These are phyloP conservation scores for Priceomyces carsonii DNA, from an alignment of 805 yeast genomes.

Conservation along the genomic window DNA sequence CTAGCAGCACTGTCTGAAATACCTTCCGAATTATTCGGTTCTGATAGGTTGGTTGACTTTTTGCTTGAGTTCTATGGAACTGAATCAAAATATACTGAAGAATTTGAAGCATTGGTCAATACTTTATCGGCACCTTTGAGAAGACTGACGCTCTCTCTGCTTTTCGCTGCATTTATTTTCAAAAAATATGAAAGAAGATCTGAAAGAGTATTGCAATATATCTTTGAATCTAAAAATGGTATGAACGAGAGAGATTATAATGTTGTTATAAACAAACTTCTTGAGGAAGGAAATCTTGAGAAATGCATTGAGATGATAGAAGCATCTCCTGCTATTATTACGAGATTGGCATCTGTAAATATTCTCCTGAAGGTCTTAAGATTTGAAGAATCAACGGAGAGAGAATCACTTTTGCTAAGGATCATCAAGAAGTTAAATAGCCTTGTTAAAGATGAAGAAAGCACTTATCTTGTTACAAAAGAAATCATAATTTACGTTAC, in stretches of 20 bases:
- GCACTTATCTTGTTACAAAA: slow-evolving; percentile 15
- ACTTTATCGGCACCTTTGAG: slow-evolving; percentile 29
- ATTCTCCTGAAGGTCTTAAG: slow-evolving; percentile 16
- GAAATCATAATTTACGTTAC: slow-evolving; percentile 19
- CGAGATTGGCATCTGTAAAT: slow-evolving; percentile 26
- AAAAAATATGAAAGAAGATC: slow-evolving; percentile 29
- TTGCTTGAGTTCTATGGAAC: slow-evolving; percentile 11
- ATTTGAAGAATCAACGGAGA: neutral
- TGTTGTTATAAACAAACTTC: slow-evolving; percentile 24
- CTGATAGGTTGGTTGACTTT: slow-evolving; percentile 8
- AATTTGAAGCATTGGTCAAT: slow-evolving; percentile 21
- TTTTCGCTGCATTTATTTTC: slow-evolving; percentile 28
- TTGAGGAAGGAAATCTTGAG: slow-evolving; percentile 23
- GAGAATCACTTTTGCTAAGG: slow-evolving; percentile 10
- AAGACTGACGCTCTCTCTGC: slow-evolving; percentile 32
- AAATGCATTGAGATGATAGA: slow-evolving; percentile 24
- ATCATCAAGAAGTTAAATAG: slow-evolving; percentile 10
- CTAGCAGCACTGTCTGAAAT: neutral
- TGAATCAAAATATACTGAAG: slow-evolving; percentile 5
- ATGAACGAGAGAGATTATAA: slow-evolving; percentile 26
- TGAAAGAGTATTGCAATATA: slow-evolving; percentile 27
- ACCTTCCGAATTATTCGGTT: neutral
- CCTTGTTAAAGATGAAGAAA: slow-evolving; percentile 15
- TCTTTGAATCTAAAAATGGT: slow-evolving; percentile 29
- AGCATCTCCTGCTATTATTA: slow-evolving; percentile 16